Base-by-base conservation (phyloP, 495 filamentous ascomycete genomes). In the Alectoria sarmentosa region DNA sequence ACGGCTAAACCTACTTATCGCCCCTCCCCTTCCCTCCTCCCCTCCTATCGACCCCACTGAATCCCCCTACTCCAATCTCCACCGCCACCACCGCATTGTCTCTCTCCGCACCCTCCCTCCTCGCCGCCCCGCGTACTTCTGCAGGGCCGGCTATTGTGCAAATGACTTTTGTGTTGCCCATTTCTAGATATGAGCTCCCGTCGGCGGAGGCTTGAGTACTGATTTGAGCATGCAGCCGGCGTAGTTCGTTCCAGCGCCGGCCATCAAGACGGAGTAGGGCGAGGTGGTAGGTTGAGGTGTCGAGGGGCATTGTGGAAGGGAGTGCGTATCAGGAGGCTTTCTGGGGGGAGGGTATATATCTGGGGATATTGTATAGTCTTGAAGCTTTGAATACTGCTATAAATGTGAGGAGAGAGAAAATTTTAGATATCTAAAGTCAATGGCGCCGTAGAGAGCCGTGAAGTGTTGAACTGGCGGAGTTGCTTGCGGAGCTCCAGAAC, bases 181-280 rank as follows among this genome's bases (percentile, higher is more conserved):
- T 94, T 70, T 94, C 89, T 30, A 98, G 81, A 75, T 96, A 96
- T 60, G 85, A 86, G 32, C 88, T 92, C 15, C 94, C 94, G 61
- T 96, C 94, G 38, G 92, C 90, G 63, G 91, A 85, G 34, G 91
- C 85, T 76, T 96, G 93, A 28, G 90, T 96, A 49, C 86, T 89
- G 73, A 98, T 91, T 76, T 95, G 90, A 44, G 89, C 93, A 76
- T 88, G 84, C 54, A 98, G 80, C 38, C 90, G 87, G 36, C 94
- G 91, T 49, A 98, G 86, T 75, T 99, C 94, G 77, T 99, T 99
- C 95, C 95, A 99, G 56, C 94, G 86, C 14, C 94, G 90, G 65
- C 94, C 92, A 75, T 96, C 92, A 69, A 95, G 89, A 72, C 92
- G 91, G 66, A 97, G 86, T 69, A 88, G 85, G 60, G 91, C 89